phyloP scores from a whole-genome alignment of 2,329 filamentous ascomycete species.

The Diaporthe sp. region DNA sequence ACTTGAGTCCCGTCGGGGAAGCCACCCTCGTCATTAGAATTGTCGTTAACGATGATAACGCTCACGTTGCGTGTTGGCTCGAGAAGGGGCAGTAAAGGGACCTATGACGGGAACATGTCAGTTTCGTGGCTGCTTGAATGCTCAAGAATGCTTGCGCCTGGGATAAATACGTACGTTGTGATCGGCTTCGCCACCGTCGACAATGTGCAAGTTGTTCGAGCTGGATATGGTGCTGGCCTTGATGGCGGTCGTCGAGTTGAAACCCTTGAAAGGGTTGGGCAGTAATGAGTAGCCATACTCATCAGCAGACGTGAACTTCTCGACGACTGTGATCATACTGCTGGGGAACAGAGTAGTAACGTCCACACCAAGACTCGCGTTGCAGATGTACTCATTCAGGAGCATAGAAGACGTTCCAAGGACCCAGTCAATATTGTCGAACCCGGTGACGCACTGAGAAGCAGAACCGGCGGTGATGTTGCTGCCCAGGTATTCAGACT shows the following conservation, averaged over 20 bases:
- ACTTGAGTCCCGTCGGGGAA: constrained; percentile 61
- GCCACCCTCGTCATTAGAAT: constrained; percentile 55
- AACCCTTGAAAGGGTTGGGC: constrained; percentile 60
- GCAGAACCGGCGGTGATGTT: constrained; percentile 48
- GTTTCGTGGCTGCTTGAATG: neutral
- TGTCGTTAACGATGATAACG: constrained; percentile 60
- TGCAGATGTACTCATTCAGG: constrained; percentile 50
- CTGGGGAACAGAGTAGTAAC: constrained; percentile 32
- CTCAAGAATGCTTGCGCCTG: neutral
- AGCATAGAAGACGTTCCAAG: constrained; percentile 59
- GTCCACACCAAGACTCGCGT: constrained; percentile 32
- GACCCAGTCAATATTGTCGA: constrained; percentile 63
- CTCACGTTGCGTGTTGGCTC: constrained; percentile 54
- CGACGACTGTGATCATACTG: constrained; percentile 44
- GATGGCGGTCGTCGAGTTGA: constrained; percentile 46
- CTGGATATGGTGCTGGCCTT: constrained; percentile 47
- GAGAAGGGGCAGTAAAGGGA: constrained; percentile 62
- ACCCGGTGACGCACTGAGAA: constrained; percentile 55
- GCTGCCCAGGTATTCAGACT: constrained; percentile 57
- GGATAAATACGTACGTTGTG: constrained; percentile 52
- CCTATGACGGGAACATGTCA: neutral
- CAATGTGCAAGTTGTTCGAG: constrained; percentile 52
- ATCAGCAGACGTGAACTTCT: constrained; percentile 46
- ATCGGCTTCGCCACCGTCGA: constrained; percentile 59
- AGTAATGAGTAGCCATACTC: constrained; percentile 43